These are phyloP conservation scores for Cutaneotrichosporon sp. DNA, from an alignment of 1,284 basidiomycete species.

Conservation along the genomic window DNA sequence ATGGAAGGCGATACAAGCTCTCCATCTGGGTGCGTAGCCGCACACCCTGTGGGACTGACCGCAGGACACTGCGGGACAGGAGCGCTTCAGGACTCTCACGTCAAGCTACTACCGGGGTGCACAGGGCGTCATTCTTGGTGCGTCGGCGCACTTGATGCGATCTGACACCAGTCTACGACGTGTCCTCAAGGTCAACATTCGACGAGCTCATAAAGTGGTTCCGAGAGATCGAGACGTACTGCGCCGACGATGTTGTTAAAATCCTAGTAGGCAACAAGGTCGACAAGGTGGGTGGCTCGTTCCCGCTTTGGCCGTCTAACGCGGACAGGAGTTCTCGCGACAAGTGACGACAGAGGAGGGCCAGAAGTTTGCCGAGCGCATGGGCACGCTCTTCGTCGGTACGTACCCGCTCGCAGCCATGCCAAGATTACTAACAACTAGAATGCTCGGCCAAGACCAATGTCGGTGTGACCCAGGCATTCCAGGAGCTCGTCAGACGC, in stretches of 20 bases:
- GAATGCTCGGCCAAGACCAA: slow-evolving; percentile 73
- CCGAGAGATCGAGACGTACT: slow-evolving; percentile 89
- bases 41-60: neutral
- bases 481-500: slow-evolving; percentile 70
- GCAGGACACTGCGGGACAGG: slow-evolving; percentile 92
- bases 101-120: slow-evolving; percentile 82
- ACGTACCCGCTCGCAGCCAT: slow-evolving; percentile 67
- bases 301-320: neutral
- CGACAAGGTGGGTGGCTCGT: slow-evolving; percentile 66
- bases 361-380: slow-evolving; percentile 69
- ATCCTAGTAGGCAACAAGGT: slow-evolving; percentile 93
- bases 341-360: slow-evolving; percentile 79
- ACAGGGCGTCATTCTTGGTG: slow-evolving; percentile 71
- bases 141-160: slow-evolving; percentile 12
- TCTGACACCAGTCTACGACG: slow-evolving; percentile 69
- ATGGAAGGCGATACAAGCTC: slow-evolving; percentile 54
- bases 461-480: slow-evolving; percentile 71
- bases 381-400: slow-evolving; percentile 81
- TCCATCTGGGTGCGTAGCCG: slow-evolving; percentile 53
- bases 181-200: slow-evolving; percentile 83
- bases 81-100: slow-evolving; percentile 96
- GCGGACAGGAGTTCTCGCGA: slow-evolving; percentile 56
- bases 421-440: slow-evolving; percentile 19
- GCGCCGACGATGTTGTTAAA: slow-evolving; percentile 80
- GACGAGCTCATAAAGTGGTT: slow-evolving; percentile 91